phyloP scores from a whole-genome alignment of 192 early-diverging fungal species.

The Coemansia nantahalensis region DNA sequence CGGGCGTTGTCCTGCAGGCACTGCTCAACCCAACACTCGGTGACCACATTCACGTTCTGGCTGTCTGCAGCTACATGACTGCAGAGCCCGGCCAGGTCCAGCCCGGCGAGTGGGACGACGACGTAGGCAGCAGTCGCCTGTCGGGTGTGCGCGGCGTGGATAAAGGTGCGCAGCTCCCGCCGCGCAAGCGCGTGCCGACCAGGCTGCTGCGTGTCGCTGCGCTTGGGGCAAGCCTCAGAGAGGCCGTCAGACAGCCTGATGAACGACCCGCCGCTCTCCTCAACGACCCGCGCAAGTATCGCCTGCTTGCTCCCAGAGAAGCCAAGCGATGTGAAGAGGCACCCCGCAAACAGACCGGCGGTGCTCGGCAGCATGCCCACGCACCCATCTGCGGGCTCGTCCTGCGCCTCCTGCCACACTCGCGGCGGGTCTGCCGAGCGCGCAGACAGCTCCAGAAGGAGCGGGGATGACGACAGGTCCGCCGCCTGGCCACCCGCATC shows the following conservation, averaged over 20 bases:
- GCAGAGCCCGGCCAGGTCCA: conserved; percentile 12
- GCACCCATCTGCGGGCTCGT: too few species aligned
- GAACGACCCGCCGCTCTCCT: conserved; percentile 26
- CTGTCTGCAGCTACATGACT: conserved; percentile 1
- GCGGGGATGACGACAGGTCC: conserved; percentile 3
- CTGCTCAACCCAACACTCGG: conserved; percentile 61
- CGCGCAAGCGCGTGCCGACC: neutral
- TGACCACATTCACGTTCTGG: conserved; percentile 42
- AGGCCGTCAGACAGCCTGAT: conserved; percentile 7
- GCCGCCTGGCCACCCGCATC: neutral
- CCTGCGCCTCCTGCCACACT: neutral
- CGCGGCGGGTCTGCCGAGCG: neutral
- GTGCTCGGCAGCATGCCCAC: too few species aligned
- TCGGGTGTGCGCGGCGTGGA: neutral
- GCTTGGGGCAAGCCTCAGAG: too few species aligned
- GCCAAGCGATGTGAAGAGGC: conserved; percentile 38
- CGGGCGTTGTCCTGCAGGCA: conserved; percentile 49
- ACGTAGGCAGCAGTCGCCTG: conserved; percentile 12
- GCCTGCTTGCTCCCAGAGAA: conserved; percentile 4
- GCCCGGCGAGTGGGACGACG: conserved; percentile 24
- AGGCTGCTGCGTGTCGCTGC: too few species aligned
- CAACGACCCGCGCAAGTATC: conserved; percentile 17
- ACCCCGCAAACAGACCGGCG: conserved; percentile 15
- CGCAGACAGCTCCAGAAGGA: conserved; percentile 8
- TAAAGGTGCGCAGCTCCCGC: conserved; percentile 4